These are phyloP conservation scores for Hyaloperonospora arabidopsidis DNA, from an alignment of 352 stramenopile genomes.

Conservation along the genomic window DNA sequence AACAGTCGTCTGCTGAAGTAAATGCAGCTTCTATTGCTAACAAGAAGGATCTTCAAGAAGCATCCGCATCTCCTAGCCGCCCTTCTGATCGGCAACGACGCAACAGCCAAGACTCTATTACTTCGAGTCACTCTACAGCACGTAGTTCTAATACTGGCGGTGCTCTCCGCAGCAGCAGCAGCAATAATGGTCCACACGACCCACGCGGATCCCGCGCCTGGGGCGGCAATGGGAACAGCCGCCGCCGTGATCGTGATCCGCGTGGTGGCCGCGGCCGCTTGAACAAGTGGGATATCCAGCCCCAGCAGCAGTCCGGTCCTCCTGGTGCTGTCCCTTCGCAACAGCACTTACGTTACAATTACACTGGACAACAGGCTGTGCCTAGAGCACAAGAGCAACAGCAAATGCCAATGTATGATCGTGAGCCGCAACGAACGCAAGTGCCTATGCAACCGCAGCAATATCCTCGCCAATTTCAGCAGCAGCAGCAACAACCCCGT, in stretches of 20 bases:
- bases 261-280: conserved; percentile 25
- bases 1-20: conserved; percentile 12
- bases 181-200: conserved; percentile 20
- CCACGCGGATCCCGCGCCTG: conserved; percentile 21
- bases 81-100: conserved; percentile 15
- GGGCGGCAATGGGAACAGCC: conserved; percentile 19
- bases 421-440: conserved; percentile 21
- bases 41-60: conserved; percentile 21
- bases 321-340: conserved; percentile 14
- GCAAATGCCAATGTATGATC: conserved; percentile 31
- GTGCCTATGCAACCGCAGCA: conserved; percentile 18
- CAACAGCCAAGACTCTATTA: conserved; percentile 32
- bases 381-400: conserved; percentile 22
- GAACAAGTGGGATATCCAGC: conserved; percentile 35
- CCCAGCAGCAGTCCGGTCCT: conserved; percentile 19
- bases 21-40: conserved; percentile 6
- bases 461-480: conserved; percentile 23
- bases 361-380: conserved; percentile 23
- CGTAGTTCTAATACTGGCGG: conserved; percentile 30
- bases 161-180: conserved; percentile 14
- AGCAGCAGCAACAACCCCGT: conserved; percentile 21
- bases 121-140: conserved; percentile 33
- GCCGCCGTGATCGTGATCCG: conserved; percentile 28
- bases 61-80: conserved; percentile 14
- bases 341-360: conserved; percentile 28